Base-by-base conservation (phyloP, 768 basidiomycete genomes). In the Rhodocollybia butyracea region DNA sequence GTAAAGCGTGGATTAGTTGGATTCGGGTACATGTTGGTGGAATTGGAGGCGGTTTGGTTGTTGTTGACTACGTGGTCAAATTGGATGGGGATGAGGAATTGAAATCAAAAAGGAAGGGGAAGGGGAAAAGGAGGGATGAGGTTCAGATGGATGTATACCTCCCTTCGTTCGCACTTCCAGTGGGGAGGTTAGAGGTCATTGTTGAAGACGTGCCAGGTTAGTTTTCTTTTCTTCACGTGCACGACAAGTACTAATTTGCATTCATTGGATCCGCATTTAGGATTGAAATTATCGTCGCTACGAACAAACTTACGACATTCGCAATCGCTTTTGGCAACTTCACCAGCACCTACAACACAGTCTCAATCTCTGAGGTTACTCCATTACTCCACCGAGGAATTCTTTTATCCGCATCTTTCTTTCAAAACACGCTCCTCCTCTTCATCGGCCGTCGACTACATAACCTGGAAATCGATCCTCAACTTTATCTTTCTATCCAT, bases 101-200 rank as follows among this genome's bases (percentile, higher is more conserved):
- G n/a, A 57, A 56, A 48, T 45, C 55, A 57, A 72, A 67, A 59
- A 65, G 69, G 32, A 74, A 69, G 59, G 67, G 70, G 38, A 82
- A 76, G 59, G 70, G 61, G 54, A 77, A 69, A 57, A 60, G 58
- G 43, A 68, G 60, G 26, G 66, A 68, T 24, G 66, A 63, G 48
- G 60, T 61, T 3, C 57, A 63, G 26, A 53, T 85, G 17, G 68
- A 80, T 58, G 66, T 90, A 19, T 69, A 87, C 42, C 65, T 92
- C 41, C 90, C 90, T 7, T 81, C 82, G n/a, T 92, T 92, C 62
- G 66, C 81, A 3, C 69, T 90, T n/a, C 82, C 88, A 6, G 72
- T 91, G 40, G 84, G 84, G 42, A 75, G 76, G 64, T 68, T 91
- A 56, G 83, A 88, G 63, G 85, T 89, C 1, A 73, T 74, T 21